Evolutionary conservation across 768 basidiomycete genomes (phyloP).

Genomic region (Tricholoma sp.): DNA sequence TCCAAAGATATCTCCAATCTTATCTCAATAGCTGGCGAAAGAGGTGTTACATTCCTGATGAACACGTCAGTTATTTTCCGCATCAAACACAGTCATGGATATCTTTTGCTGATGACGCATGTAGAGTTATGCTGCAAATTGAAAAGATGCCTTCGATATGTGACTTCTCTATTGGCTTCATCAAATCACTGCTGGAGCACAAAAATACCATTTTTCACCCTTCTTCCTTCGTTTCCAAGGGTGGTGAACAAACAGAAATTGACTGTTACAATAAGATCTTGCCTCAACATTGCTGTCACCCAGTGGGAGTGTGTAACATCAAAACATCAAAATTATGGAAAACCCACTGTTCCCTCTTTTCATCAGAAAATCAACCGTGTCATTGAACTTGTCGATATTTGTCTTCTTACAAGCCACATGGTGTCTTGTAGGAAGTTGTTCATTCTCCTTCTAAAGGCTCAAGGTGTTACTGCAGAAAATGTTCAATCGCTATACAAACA

Average conservation of each 20-base stretch:
- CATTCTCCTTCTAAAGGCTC: constrained; percentile 12
- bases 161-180: constrained; percentile 18
- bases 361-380: constrained; percentile 19
- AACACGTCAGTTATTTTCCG: constrained; percentile 16
- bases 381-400: constrained; percentile 21
- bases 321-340: background rate
- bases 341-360: too few species aligned
- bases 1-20: constrained; percentile 20
- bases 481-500: constrained; percentile 22
- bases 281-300: constrained; percentile 11
- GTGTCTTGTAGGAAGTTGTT: constrained; percentile 19
- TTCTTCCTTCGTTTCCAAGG: background rate
- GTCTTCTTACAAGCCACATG: constrained; percentile 15
- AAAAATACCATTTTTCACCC: constrained; percentile 7
- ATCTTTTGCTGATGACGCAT: background rate
- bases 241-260: background rate
- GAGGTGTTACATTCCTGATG: constrained; percentile 15
- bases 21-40: constrained; percentile 10
- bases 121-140: constrained; percentile 20
- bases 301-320: constrained; percentile 15
- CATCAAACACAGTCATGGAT: background rate
- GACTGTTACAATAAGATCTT: constrained; percentile 9
- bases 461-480: constrained; percentile 8
- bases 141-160: constrained; percentile 12
- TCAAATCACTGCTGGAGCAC: constrained; percentile 17